Conservation (phyloP, 2,329 filamentous ascomycete species). For the Anthostomella pinea region DNA sequence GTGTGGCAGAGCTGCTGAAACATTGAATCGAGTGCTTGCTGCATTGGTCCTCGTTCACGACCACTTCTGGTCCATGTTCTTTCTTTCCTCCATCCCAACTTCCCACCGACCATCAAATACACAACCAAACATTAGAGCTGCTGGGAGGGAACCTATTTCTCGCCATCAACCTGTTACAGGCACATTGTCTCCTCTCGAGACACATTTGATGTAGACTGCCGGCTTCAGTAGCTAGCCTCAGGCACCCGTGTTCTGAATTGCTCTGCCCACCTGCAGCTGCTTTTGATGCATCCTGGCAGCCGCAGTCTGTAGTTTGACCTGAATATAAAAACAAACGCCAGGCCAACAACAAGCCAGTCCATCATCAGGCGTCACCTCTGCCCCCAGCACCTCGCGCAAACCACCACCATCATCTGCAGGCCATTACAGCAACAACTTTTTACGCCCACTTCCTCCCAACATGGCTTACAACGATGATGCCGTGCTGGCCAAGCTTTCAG, state of each 20-base stretch:
- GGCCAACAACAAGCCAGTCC: slow-evolving; percentile 2
- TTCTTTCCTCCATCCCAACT: too few species aligned
- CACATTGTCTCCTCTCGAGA: not conserved
- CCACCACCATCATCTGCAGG: not conserved
- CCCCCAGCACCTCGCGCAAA: too few species aligned
- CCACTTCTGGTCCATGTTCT: too few species aligned
- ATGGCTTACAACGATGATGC: slow-evolving; percentile 98
- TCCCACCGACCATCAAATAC: too few species aligned
- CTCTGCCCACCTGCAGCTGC: slow-evolving; percentile 14
- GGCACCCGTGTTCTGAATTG: too few species aligned
- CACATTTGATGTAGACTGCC: slow-evolving; percentile 3
- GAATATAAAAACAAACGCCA: slow-evolving; percentile 13
- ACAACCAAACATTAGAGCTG: too few species aligned
- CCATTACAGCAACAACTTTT: not conserved
- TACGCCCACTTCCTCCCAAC: slow-evolving; percentile 14
- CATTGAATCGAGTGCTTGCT: too few species aligned
- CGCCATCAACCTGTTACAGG: too few species aligned
- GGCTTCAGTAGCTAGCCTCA: slow-evolving; percentile 12
- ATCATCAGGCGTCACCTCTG: slow-evolving; percentile 1
- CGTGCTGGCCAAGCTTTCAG: slow-evolving; percentile 89
- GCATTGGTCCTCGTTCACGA: too few species aligned
- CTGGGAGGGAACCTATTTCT: too few species aligned
- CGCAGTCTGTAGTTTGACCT: slow-evolving; percentile 20
- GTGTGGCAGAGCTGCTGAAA: too few species aligned
- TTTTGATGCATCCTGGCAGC: slow-evolving; percentile 15